Percentiles rank a stretch among this genome's conserved stretches.
Evolutionary conservation across 495 filamentous ascomycete genomes (phyloP).

Genomic region (Penicillium robsamsonii): DNA sequence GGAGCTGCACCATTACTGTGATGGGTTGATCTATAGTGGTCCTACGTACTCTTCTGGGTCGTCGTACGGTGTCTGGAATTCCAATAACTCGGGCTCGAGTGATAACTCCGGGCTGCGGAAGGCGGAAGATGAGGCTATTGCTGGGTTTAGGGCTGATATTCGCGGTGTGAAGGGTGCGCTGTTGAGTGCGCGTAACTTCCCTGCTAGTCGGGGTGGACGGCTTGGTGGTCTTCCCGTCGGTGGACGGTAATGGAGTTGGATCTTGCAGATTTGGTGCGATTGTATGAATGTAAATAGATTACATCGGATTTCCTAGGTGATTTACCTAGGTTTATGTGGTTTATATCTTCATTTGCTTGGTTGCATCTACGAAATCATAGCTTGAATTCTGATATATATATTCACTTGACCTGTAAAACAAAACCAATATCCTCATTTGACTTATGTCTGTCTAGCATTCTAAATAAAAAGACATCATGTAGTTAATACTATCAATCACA

Average conservation of each 20-base stretch:
- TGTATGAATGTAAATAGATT: not conserved
- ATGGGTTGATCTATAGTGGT: slow-evolving; percentile 49
- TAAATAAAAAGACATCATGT: slow-evolving; percentile 2
- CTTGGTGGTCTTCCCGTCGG: slow-evolving; percentile 21
- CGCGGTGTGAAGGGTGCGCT: slow-evolving; percentile 90
- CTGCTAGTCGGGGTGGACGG: slow-evolving; percentile 40
- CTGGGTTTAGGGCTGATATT: slow-evolving; percentile 77
- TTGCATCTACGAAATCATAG: not conserved
- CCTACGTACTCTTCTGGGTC: slow-evolving; percentile 31
- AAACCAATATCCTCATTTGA: slow-evolving; percentile 7
- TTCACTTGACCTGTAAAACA: not conserved
- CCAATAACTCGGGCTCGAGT: slow-evolving; percentile 27
- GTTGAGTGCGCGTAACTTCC: slow-evolving; percentile 72
- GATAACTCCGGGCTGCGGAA: slow-evolving; percentile 38
- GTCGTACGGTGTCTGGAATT: slow-evolving; percentile 35
- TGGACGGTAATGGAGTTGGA: slow-evolving; percentile 11
- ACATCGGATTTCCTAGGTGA: not conserved
- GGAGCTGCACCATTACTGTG: slow-evolving; percentile 53
- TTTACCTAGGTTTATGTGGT: not conserved
- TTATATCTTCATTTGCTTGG: not conserved
- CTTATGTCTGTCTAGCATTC: slow-evolving; percentile 17
- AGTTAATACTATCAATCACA: not conserved
- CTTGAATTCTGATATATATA: not conserved
- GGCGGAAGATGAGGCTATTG: slow-evolving; percentile 72
- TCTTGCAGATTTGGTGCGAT: not conserved